Evolutionary conservation across 2,329 filamentous ascomycete genomes (phyloP), one percentile per base, ranked within the genome.

Genomic region (Claviceps sp.): DNA sequence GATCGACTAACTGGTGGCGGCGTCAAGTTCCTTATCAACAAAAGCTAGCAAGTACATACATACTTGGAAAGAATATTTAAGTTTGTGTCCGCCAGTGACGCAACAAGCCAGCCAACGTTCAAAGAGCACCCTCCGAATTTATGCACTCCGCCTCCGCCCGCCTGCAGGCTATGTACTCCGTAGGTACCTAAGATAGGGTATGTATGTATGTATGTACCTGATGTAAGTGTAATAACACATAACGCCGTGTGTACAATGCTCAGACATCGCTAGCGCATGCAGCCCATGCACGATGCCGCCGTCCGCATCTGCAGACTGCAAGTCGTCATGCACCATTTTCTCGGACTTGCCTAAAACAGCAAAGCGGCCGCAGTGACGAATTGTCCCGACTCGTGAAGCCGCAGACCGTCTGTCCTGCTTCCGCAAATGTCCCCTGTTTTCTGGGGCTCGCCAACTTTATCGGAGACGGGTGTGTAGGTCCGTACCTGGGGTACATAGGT

Each of bases 281-380:
- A 40, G 24, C 24, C n/a, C 11, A 55, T 57, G 57, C 56, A 55
- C n/a, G 37, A 52, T 52, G 52, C 53, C 46, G 48, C 50, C 41
- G 46, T 22, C 51, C 43, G 52, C 56, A 52, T 24, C 42, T 44
- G 56, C 52, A 56, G 55, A 38, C 13, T 47, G 43, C 24, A 6
- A 24, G 24, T 24, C 24, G 6, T 24, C 46, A 34, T 41, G 46
- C 55, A 40, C 46, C 47, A 11, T 16, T 11, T 30, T 30, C n/a
- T 48, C 58, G 58, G 58, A 59, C 55, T 55, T 59, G 22, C 58
- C 58, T 48, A 55, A 58, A 54, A 16, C 41, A 51, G 57, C 9
- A 42, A 37, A 22, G 45, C 20, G 16, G 11, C 42, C 20, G 42
- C 42, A 16, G 20, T 22, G 42, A 16, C 13, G 5, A 44, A 24